A percentile compares a stretch with the other conserved stretches of the same genome.
Evolutionary conservation across 1,284 basidiomycete genomes (phyloP).

Genomic region (Calocybe gambosa): DNA sequence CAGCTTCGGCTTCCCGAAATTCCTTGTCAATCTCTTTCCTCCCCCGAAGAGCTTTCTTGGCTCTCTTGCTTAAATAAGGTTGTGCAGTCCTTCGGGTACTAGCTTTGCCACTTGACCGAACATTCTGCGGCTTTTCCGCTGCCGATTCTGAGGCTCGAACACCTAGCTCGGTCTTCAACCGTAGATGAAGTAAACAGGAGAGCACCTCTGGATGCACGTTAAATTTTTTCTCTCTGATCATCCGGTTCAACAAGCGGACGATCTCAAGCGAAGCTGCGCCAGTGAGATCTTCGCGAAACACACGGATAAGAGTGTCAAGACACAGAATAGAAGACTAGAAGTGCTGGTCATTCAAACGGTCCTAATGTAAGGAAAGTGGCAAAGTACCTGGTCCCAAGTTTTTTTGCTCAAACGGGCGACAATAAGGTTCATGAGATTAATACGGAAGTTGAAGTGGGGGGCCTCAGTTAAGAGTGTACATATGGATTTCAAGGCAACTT

Average conservation of each 20-base stretch:
- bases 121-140: constrained; percentile 48
- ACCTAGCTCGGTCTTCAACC: constrained; percentile 84
- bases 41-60: constrained; percentile 75
- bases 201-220: constrained; percentile 88
- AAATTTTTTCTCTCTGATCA: constrained; percentile 93
- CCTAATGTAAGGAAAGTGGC: constrained; percentile 7
- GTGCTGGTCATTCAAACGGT: neutral
- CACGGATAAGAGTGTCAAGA: constrained; percentile 70
- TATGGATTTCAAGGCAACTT: constrained; percentile 77
- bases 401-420: constrained; percentile 81
- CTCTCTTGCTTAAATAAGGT: constrained; percentile 85
- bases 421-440: constrained; percentile 87
- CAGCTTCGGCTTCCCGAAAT: constrained; percentile 90
- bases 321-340: constrained; percentile 74
- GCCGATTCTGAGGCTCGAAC: constrained; percentile 68
- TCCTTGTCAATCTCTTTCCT: constrained; percentile 83
- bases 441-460: constrained; percentile 96
- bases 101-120: constrained; percentile 25
- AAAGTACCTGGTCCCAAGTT: constrained; percentile 79
- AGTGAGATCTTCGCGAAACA: constrained; percentile 77
- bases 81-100: constrained; percentile 42
- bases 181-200: constrained; percentile 79
- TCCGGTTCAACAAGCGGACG: constrained; percentile 88
- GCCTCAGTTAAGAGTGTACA: constrained; percentile 79
- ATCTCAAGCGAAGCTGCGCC: constrained; percentile 83